Percentiles rank a stretch among this genome's conserved stretches.
Evolutionary conservation across 371 early-diverging fungal genomes (phyloP).

Genomic region (Mucor circinelloides): DNA sequence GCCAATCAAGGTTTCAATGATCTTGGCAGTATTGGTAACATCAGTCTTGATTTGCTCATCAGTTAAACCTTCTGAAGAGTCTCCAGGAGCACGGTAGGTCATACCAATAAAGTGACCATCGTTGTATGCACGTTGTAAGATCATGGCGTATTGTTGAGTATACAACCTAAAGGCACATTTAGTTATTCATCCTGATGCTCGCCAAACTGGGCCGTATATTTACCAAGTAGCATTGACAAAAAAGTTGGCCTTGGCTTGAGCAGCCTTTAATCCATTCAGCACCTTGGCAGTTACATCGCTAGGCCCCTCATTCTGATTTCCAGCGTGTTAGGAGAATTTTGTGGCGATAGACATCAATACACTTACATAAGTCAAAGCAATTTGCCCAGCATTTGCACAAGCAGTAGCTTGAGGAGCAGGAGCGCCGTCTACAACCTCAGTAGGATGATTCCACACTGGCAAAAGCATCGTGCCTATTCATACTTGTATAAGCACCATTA

Average conservation of each 20-base stretch:
- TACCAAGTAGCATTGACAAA: conserved; percentile 64
- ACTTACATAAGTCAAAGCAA: conserved; percentile 60
- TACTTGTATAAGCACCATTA: background rate
- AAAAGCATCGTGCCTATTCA: conserved; percentile 28
- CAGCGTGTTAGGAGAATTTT: conserved; percentile 3
- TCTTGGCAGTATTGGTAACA: conserved; percentile 49
- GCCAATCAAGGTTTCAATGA: conserved; percentile 52
- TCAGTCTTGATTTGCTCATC: conserved; percentile 53
- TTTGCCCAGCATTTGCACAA: conserved; percentile 54
- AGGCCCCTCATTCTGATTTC: conserved; percentile 56
- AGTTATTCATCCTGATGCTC: background rate
- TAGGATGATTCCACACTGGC: conserved; percentile 52
- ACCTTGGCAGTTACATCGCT: conserved; percentile 64
- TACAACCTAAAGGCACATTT: conserved; percentile 16
- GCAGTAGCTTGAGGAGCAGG: conserved; percentile 47
- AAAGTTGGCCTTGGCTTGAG: conserved; percentile 60
- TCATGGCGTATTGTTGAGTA: conserved; percentile 59
- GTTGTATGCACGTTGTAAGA: conserved; percentile 56
- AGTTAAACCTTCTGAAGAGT: conserved; percentile 45
- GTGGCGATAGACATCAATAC: background rate
- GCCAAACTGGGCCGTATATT: background rate
- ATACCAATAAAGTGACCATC: conserved; percentile 63
- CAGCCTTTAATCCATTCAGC: conserved; percentile 53
- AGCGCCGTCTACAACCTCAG: conserved; percentile 23
- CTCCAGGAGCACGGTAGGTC: conserved; percentile 59